Evolutionary conservation across 2,329 filamentous ascomycete genomes (phyloP), one percentile per base, ranked within the genome.

Genomic region (Sporothrix inflata): DNA sequence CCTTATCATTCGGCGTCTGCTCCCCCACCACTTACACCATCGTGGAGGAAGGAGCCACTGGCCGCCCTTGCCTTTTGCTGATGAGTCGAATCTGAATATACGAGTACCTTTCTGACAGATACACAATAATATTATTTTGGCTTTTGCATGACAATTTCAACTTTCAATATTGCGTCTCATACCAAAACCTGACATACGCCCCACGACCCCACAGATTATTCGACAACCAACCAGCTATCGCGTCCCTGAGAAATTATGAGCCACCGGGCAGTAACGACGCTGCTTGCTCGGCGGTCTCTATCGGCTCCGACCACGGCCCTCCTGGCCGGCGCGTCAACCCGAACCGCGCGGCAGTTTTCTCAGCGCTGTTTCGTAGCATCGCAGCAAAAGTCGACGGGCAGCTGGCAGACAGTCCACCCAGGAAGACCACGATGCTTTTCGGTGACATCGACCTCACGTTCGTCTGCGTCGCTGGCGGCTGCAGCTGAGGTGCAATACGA

Each of bases 361-460:
- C 67, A 27, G 24, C 7, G 34, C 12, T n/a, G 49, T 21, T 19
- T 49, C 53, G 21, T 34, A 14, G 3, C 53, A 30, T 14, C 49
- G 1, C 27, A 24, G 1, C 55, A 42, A 16, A 61, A 19, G 24
- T 27, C 19, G 5, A 21, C n/a, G 21, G 42, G 11, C 7, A 11
- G 8, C 11, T 19, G 24, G 19, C 27, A 24, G 16, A 27, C 3
- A 12, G 8, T 1, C 0, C 55, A 19, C 6, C 7, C 16, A 65
- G 75, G 49, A 71, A 74, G 0, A 61, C 72, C 16, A 7, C 57
- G 21, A 9, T 57, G 5, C 6, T 67, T 67, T 24, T 66, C 49
- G 19, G 71, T 63, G 45, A 34, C 57, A 4, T 69, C 73, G n/a
- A 57, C 70, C 49, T 69, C 74, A 45, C 63, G 72, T 8, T 63